phyloP scores from a whole-genome alignment of 2,329 filamentous ascomycete species.

The Juglanconis sp. region DNA sequence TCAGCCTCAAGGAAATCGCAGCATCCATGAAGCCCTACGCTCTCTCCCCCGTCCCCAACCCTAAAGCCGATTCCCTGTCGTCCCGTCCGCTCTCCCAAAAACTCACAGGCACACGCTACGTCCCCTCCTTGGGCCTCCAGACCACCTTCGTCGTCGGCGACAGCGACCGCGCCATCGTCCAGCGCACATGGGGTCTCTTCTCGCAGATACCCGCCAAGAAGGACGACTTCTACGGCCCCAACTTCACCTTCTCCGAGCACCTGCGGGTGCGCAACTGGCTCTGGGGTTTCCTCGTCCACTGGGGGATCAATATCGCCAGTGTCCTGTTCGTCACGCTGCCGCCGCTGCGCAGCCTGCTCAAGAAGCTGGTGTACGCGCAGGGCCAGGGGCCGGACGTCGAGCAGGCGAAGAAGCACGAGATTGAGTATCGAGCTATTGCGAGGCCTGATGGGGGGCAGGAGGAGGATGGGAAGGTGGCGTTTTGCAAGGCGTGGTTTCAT shows the following conservation, averaged over 20 bases:
- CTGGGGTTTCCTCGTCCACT: conserved; percentile 48
- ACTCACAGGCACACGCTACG: conserved; percentile 46
- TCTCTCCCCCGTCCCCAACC: conserved; percentile 53
- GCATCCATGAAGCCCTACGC: conserved; percentile 49
- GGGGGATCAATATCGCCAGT: conserved; percentile 40
- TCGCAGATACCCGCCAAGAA: conserved; percentile 40
- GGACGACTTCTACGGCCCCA: conserved; percentile 55
- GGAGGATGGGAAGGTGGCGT: conserved; percentile 44
- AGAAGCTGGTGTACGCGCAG: conserved; percentile 46
- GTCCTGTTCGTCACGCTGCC: conserved; percentile 43
- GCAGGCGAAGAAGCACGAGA: conserved; percentile 52
- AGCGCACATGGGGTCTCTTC: conserved; percentile 62
- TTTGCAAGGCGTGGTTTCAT: conserved; percentile 51
- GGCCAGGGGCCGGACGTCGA: conserved; percentile 54
- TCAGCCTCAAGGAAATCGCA: conserved; percentile 44
- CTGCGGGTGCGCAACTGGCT: conserved; percentile 48
- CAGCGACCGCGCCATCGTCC: conserved; percentile 53
- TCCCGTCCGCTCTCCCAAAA: conserved; percentile 38
- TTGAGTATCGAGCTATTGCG: conserved; percentile 64
- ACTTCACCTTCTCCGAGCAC: conserved; percentile 58
- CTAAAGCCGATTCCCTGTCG: conserved; percentile 27
- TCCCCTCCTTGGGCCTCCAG: conserved; percentile 53
- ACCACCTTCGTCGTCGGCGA: conserved; percentile 49
- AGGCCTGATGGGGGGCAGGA: conserved; percentile 48
- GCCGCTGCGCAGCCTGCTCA: conserved; percentile 43